These are phyloP conservation scores for Linderina pennispora DNA, from an alignment of 192 early-diverging fungal species.

Conservation along the genomic window DNA sequence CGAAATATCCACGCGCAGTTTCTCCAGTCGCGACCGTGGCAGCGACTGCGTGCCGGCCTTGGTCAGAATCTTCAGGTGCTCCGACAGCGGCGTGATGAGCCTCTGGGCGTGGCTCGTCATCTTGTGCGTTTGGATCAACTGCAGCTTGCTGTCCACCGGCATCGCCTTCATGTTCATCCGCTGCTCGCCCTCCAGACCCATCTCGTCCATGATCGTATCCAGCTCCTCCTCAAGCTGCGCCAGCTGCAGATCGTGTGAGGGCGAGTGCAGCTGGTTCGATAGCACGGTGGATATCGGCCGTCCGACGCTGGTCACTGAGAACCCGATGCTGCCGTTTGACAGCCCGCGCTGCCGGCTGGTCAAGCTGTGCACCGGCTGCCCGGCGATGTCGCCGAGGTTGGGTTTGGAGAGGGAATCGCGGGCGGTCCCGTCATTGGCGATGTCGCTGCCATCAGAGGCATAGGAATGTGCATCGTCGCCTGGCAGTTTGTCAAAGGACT, in stretches of 20 bases:
- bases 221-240: constrained; percentile 43
- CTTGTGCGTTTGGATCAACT: constrained; percentile 40
- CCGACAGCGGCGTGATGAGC: constrained; percentile 20
- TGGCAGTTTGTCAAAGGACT: constrained; percentile 32
- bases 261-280: constrained; percentile 3
- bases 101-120: neutral
- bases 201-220: constrained; percentile 41
- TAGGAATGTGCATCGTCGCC: neutral
- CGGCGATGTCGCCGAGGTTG: neutral
- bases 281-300: constrained; percentile 19
- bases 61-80: constrained; percentile 32
- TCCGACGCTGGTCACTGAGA: constrained; percentile 8
- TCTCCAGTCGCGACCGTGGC: constrained; percentile 35
- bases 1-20: constrained; percentile 35
- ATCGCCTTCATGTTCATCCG: constrained; percentile 38
- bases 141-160: constrained; percentile 32
- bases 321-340: constrained; percentile 7
- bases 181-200: constrained; percentile 34
- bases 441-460: neutral
- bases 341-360: constrained; percentile 5
- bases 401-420: neutral
- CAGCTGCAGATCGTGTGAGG: constrained; percentile 21
- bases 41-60: constrained; percentile 37
- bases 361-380: neutral
- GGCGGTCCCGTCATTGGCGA: neutral